These are phyloP conservation scores for Acanthamoeba healyi DNA, from an alignment of 208 protist species.

Conservation along the genomic window DNA sequence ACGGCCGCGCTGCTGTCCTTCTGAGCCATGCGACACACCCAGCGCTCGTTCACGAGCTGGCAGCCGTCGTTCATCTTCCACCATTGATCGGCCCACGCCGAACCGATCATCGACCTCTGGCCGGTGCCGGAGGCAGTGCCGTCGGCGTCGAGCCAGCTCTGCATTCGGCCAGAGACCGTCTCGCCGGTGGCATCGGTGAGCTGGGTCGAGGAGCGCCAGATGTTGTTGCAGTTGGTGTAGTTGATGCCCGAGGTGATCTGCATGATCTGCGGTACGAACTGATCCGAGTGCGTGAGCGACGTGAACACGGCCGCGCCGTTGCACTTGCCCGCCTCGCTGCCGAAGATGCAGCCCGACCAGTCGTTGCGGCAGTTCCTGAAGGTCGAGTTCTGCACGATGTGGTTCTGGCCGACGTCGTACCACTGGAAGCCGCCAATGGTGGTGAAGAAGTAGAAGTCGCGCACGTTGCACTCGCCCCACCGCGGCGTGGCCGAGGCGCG, in stretches of 20 bases:
- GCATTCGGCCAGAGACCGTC: slow-evolving; percentile 13
- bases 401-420: slow-evolving; percentile 24
- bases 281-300: slow-evolving; percentile 4
- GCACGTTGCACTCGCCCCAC: not conserved
- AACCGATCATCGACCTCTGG: not conserved
- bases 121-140: slow-evolving; percentile 8
- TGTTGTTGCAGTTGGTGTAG: not conserved
- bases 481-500: not conserved
- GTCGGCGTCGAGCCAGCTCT: slow-evolving; percentile 41
- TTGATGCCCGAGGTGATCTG: slow-evolving; percentile 10
- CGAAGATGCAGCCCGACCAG: not conserved
- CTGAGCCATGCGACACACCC: not conserved
- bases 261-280: slow-evolving; percentile 42
- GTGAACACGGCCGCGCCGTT: slow-evolving; percentile 2
- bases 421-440: not conserved
- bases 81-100: not conserved
- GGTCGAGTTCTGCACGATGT: slow-evolving; percentile 31
- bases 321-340: not conserved
- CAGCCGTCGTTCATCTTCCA: slow-evolving; percentile 20
- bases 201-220: not conserved
- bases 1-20: slow-evolving; percentile 20
- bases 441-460: not conserved
- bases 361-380: slow-evolving; percentile 20
- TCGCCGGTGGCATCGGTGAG: not conserved
- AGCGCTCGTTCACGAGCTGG: not conserved